Base-by-base conservation (phyloP, 2,329 filamentous ascomycete genomes). In the Epichloe bromicola region DNA sequence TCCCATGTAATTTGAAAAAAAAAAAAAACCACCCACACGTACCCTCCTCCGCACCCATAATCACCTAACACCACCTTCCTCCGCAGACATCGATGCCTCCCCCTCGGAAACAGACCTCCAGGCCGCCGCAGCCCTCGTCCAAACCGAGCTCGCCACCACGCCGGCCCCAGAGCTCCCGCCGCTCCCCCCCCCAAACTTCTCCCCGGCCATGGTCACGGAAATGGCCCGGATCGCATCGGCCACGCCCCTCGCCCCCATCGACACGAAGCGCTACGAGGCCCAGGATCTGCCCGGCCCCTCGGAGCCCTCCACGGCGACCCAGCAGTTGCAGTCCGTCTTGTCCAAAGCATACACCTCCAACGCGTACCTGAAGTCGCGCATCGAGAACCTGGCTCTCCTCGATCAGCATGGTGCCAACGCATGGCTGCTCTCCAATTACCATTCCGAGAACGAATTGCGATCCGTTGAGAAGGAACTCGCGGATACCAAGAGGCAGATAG, bases 401-500 rank as follows among this genome's bases (percentile, higher is more conserved):
- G 86, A 93, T 60, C 75, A 75, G 48, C 83, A 83, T 66, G 93
- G 91, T 58, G 88, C 88, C 69, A 95, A 95, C 66, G 85, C 88
- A 10, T 97, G 93, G 91, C 74, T 98, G 51, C 77, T 95, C 8
- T 80, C 80, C 5, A 98, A 98, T 67, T 80, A 83, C 59, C 81
- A 86, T 58, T 67, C 89, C 19, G 91, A 96, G 68, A 79, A 80
- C 42, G 77, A 88, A 41, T 58, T 69, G 20, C 75, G 76, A 48
- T 66, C 66, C 12, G 62, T 94, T 26, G 91, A 97, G 73, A 73
- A 74, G 43, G 88, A 95, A 60, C 73, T 97, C 47, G 82, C 80
- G 14, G 75, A 73, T 39, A 70, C 78, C 19, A 83, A 82, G 65
- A 74, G 76, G 53, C 80, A 86, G 57, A 77, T 89, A 46, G 89